A percentile compares a stretch with the other conserved stretches of the same genome.
phyloP scores from a whole-genome alignment of 306 rosid genomes.

The Hippophae rhamnoides region DNA sequence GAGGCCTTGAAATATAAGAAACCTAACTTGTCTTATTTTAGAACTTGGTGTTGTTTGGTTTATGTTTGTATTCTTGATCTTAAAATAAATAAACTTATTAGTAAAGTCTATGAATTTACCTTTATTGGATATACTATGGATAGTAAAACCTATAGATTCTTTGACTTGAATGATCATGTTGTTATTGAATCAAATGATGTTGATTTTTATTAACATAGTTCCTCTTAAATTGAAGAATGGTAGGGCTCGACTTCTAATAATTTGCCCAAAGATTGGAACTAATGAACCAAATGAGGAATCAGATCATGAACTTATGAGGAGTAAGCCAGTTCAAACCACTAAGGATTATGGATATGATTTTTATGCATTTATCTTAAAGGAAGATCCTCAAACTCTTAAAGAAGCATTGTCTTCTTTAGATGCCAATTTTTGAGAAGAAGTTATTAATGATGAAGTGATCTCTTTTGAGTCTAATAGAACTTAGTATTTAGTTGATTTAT shows the following conservation, averaged over 20 bases:
- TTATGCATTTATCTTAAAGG: neutral
- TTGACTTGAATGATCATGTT: neutral
- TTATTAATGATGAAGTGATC: neutral
- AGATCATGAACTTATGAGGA: neutral
- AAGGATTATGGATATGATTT: neutral
- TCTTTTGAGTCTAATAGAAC: neutral
- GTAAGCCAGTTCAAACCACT: neutral
- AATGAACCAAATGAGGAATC: neutral
- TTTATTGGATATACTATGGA: neutral
- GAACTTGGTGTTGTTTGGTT: neutral
- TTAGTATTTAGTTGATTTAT: neutral
- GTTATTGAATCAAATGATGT: slow-evolving; percentile 2
- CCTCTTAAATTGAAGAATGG: neutral
- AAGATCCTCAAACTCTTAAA: neutral
- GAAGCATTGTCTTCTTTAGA: neutral
- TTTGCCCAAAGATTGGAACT: neutral
- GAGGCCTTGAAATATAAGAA: slow-evolving; percentile 3
- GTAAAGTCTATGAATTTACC: neutral
- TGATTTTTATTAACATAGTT: neutral
- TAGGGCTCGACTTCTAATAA: too few relatives aligned
- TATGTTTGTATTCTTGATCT: neutral
- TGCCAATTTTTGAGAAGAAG: neutral
- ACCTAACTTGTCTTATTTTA: neutral
- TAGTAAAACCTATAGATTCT: neutral
- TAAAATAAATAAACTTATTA: too few relatives aligned